Conservation (phyloP, 768 basidiomycete species). For the Butyriboletus loyo region DNA sequence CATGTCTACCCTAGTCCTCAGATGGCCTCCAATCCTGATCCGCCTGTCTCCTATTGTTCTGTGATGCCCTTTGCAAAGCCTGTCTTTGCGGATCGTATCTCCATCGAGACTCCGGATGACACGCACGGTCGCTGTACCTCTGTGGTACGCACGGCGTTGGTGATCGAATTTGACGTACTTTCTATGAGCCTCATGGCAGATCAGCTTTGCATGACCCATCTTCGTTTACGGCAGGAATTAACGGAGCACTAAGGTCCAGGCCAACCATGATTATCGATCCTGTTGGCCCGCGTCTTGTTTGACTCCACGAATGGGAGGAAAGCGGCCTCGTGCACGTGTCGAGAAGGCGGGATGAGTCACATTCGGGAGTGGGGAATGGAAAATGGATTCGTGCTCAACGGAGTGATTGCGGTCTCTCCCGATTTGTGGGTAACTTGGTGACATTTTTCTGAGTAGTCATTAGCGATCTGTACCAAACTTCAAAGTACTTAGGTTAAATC, state of each 20-base stretch:
- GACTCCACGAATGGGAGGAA: conserved; percentile 4
- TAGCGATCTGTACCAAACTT: conserved; percentile 46
- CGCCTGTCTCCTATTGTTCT: background rate
- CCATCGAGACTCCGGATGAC: background rate
- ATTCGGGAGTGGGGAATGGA: conserved; percentile 12
- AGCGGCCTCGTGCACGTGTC: conserved; percentile 16
- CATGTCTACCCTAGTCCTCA: conserved; percentile 28
- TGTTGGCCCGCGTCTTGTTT: background rate
- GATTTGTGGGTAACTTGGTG: background rate
- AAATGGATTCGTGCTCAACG: background rate
- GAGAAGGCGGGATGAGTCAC: conserved; percentile 40
- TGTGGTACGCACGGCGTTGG: background rate
- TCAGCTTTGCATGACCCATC: conserved; percentile 3
- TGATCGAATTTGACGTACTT: background rate
- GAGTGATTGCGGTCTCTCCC: background rate
- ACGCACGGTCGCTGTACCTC: background rate
- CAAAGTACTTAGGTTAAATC: conserved; percentile 26
- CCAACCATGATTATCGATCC: background rate
- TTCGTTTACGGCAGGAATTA: conserved; percentile 4
- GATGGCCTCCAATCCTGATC: background rate
- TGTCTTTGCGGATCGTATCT: conserved; percentile 6
- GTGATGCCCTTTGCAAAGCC: background rate
- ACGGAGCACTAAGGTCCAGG: background rate
- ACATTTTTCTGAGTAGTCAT: background rate
- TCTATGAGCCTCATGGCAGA: background rate